A percentile compares a stretch with the other conserved stretches of the same genome.
These are phyloP conservation scores for Rhexocercosporidium sp. DNA, from an alignment of 2,329 filamentous ascomycete genomes.

Conservation along the genomic window DNA sequence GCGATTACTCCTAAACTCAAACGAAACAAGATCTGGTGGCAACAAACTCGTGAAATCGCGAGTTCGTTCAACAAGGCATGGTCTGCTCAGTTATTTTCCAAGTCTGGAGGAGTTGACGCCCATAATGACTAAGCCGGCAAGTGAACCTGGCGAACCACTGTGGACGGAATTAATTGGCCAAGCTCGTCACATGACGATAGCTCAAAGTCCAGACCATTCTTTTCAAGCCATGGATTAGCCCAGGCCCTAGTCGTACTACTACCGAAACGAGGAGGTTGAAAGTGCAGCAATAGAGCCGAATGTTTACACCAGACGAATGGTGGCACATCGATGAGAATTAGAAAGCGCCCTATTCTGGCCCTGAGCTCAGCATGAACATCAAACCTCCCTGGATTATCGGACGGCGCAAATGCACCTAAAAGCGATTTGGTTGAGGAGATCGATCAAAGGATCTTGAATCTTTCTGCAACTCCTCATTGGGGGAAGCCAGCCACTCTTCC, in stretches of 20 bases:
- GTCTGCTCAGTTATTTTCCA: not conserved
- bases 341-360: no score
- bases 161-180: not conserved
- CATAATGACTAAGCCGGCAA: not conserved
- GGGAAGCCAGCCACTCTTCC: constrained; percentile 25
- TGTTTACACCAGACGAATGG: no score
- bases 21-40: not conserved
- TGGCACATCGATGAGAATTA: no score
- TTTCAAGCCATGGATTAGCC: no score
- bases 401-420: not conserved
- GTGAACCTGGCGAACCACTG: no score
- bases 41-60: not conserved
- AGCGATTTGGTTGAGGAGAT: not conserved
- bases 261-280: no score
- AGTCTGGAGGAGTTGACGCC: not conserved
- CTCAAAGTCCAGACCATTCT: not conserved
- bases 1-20: not conserved
- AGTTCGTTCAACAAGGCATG: not conserved
- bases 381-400: not conserved
- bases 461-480: not conserved
- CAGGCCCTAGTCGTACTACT: no score
- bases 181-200: not conserved
- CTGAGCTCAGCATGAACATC: no score
- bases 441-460: not conserved
- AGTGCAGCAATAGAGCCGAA: no score